Evolutionary conservation across 768 basidiomycete species (phyloP).

Genomic region (Gloeophyllum trabeum): DNA sequence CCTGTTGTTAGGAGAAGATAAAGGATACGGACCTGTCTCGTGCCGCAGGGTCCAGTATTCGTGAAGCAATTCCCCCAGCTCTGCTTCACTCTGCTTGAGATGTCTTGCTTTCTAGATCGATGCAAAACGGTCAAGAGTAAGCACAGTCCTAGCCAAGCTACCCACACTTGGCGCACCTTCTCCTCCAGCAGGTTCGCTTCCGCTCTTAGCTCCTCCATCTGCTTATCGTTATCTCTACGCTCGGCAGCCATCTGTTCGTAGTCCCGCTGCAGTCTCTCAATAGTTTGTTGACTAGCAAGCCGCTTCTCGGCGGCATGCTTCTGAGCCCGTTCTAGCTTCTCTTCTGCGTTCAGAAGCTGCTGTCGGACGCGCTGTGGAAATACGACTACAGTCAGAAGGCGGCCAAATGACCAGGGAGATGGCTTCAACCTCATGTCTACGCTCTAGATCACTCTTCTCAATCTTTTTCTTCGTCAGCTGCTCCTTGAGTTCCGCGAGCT

Average conservation of each 20-base stretch:
- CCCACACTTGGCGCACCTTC: slow-evolving; percentile 34
- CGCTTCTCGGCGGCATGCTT: slow-evolving; percentile 75
- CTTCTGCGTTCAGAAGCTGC: slow-evolving; percentile 71
- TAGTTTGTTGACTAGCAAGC: slow-evolving; percentile 55
- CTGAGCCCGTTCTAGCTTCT: slow-evolving; percentile 73
- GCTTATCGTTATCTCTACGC: slow-evolving; percentile 66
- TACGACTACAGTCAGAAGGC: too few relatives aligned
- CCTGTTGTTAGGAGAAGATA: neutral
- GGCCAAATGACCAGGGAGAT: too few relatives aligned
- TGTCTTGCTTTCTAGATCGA: slow-evolving; percentile 60
- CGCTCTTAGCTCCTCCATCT: slow-evolving; percentile 63
- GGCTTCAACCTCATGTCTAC: neutral
- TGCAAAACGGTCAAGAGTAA: slow-evolving; percentile 1
- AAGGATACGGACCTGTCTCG: slow-evolving; percentile 45
- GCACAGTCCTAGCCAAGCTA: too few relatives aligned
- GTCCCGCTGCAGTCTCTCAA: slow-evolving; percentile 67
- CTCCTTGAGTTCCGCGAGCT: slow-evolving; percentile 57
- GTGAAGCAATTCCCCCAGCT: slow-evolving; percentile 69
- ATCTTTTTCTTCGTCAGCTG: slow-evolving; percentile 64
- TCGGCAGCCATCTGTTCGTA: slow-evolving; percentile 72
- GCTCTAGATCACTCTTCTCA: slow-evolving; percentile 33
- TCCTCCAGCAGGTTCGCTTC: slow-evolving; percentile 60
- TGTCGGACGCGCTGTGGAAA: slow-evolving; percentile 67
- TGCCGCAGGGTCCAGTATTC: slow-evolving; percentile 80
- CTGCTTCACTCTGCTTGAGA: slow-evolving; percentile 59